phyloP scores from a whole-genome alignment of 148 eudicot genomes.

The Vaccinium myrtillus region DNA sequence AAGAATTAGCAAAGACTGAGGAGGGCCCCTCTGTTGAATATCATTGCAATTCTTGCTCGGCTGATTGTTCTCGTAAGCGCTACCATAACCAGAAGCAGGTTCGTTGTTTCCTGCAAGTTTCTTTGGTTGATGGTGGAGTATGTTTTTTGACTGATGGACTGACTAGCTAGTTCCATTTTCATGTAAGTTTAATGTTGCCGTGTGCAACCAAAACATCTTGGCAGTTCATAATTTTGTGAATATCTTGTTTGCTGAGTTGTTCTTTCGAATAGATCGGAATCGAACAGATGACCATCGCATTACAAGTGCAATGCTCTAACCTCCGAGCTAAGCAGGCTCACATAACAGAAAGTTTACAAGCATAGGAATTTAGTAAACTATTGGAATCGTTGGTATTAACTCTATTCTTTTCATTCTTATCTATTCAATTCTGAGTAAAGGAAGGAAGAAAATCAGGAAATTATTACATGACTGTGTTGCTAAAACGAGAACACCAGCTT shows the following conservation, averaged over 20 bases:
- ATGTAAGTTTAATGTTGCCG: neutral
- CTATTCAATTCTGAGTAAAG: neutral
- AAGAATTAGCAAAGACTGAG: slow-evolving; percentile 74
- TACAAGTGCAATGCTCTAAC: too few species aligned
- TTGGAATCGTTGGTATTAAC: too few species aligned
- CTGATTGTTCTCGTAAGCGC: slow-evolving; percentile 96
- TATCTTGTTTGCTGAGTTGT: neutral
- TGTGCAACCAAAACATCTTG: neutral
- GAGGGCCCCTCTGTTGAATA: slow-evolving; percentile 96
- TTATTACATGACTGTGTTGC: neutral
- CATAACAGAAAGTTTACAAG: too few species aligned
- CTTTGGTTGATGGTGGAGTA: slow-evolving; percentile 14
- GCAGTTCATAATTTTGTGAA: neutral
- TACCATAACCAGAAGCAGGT: slow-evolving; percentile 99
- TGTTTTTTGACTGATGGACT: neutral
- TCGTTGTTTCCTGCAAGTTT: slow-evolving; percentile 21
- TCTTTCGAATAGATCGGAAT: neutral
- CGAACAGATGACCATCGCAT: too few species aligned
- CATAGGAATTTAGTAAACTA: too few species aligned
- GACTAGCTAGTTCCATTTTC: neutral
- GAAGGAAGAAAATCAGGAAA: neutral
- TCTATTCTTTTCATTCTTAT: too few species aligned
- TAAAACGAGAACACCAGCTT: neutral
- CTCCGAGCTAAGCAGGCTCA: too few species aligned
- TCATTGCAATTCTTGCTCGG: slow-evolving; percentile 98